Evolutionary conservation across 2,329 filamentous ascomycete genomes (phyloP).

Genomic region (Microsporum ferrugineum): DNA sequence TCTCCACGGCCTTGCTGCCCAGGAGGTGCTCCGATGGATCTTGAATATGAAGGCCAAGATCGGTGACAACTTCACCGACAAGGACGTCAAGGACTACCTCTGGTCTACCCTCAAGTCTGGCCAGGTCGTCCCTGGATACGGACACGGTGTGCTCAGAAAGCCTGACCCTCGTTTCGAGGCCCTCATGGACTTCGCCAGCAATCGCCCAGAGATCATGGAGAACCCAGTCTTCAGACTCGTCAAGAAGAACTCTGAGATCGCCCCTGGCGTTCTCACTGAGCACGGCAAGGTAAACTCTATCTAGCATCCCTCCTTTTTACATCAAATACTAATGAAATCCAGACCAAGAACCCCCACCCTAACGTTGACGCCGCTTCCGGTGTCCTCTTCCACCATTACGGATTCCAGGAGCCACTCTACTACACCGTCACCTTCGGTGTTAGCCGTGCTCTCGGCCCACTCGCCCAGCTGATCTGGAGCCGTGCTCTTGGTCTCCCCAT

Average conservation of each 20-base stretch:
- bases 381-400: slow-evolving; percentile 95
- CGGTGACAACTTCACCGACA: slow-evolving; percentile 61
- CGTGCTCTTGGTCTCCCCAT: slow-evolving; percentile 86
- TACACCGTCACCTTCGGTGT: slow-evolving; percentile 66
- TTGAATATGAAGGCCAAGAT: slow-evolving; percentile 88
- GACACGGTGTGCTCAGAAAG: slow-evolving; percentile 90
- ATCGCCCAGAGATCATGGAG: slow-evolving; percentile 69
- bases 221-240: slow-evolving; percentile 92
- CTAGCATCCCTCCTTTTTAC: background rate
- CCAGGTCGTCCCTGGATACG: slow-evolving; percentile 88
- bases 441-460: slow-evolving; percentile 63
- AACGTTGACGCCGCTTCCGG: slow-evolving; percentile 92
- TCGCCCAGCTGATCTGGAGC: slow-evolving; percentile 95
- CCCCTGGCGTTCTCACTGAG: slow-evolving; percentile 78
- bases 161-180: slow-evolving; percentile 94
- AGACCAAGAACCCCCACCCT: slow-evolving; percentile 91
- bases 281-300: slow-evolving; percentile 63
- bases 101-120: slow-evolving; percentile 90
- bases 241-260: slow-evolving; percentile 83
- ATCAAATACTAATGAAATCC: slow-evolving; percentile 16
- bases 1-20: slow-evolving; percentile 81
- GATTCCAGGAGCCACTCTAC: slow-evolving; percentile 93
- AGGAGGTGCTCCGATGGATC: slow-evolving; percentile 95
- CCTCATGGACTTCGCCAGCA: slow-evolving; percentile 85
- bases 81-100: slow-evolving; percentile 78